Evolutionary conservation across 768 basidiomycete genomes (phyloP), one percentile per base, ranked within the genome.

Genomic region (Pholiota microspora): DNA sequence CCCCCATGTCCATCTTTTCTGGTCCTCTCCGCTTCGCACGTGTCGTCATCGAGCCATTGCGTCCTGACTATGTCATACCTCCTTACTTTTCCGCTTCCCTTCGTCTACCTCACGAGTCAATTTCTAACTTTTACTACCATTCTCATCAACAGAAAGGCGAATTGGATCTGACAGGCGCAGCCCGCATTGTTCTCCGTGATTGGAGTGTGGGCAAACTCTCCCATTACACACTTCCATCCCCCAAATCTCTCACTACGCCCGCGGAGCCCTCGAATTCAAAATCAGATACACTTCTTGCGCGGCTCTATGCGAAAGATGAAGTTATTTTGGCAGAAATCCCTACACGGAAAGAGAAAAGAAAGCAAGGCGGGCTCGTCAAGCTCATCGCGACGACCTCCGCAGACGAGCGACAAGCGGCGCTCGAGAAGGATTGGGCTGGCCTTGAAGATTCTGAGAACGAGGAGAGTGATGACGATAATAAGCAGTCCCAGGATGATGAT

Each of bases 161-260:
- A 23, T 71, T 84, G 9, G 93, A 96, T 67, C 69, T 89, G 47
- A 77, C 81, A 2, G 83, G 82, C 36, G 91, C 94, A 3, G 86
- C 89, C 12, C 85, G 89, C 18, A 77, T 88, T 55, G 77, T 97
- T 32, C 77, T 97, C 40, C 84, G 88, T 8, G 93, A 96, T 71
- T 97, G 94, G 94, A 83, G 77, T 55, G 78, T 76, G 6, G 86
- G 88, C 49, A 86, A 81, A 58, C 77, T 96, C 62, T 79, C 83
- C 23, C 81, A 88, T 56, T 94, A 89, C 71, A 84, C 88, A 4
- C 69, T 75, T 45, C 87, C 88, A 0, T 73, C 79, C 2, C 44
- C 69, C 0, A 45, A 55, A 44, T 54, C 54, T 25, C 31, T 47
- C 16, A 42, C 54, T n/a, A 48, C 21, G 1, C 38, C 45, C 29